Conservation (phyloP, 2,329 filamentous ascomycete species). For the Grosmannia serpens region DNA sequence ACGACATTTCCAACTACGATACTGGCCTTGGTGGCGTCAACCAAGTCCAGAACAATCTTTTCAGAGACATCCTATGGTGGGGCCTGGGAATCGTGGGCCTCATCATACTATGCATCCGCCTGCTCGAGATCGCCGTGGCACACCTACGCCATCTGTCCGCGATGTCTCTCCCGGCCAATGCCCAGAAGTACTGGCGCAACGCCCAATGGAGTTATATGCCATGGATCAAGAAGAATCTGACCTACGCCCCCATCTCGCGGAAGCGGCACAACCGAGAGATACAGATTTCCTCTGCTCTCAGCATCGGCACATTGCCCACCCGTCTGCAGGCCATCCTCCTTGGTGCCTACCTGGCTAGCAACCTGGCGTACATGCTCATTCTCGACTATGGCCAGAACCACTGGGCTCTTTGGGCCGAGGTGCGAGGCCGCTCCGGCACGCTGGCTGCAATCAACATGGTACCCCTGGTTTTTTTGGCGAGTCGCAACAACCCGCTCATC, state of each 20-base stretch:
- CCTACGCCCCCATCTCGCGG: conserved; percentile 51
- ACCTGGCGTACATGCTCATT: conserved; percentile 49
- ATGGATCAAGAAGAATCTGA: conserved; percentile 47
- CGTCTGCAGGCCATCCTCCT: conserved; percentile 50
- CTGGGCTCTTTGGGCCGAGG: conserved; percentile 61
- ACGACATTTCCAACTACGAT: conserved; percentile 39
- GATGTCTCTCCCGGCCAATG: conserved; percentile 39
- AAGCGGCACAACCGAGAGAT: conserved; percentile 53
- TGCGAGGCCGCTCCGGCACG: conserved; percentile 76
- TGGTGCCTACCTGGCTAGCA: conserved; percentile 45
- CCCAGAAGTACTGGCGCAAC: conserved; percentile 47
- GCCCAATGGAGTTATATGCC: conserved; percentile 51
- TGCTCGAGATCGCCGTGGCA: conserved; percentile 41
- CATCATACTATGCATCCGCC: conserved; percentile 39
- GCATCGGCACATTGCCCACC: conserved; percentile 52
- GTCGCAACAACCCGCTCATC: conserved; percentile 90
- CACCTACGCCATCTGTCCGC: conserved; percentile 47
- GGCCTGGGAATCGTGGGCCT: conserved; percentile 45
- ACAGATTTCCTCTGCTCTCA: conserved; percentile 28
- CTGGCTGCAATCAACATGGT: conserved; percentile 85
- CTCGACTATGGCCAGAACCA: conserved; percentile 49
- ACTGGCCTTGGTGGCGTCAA: conserved; percentile 49
- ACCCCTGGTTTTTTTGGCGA: conserved; percentile 76
- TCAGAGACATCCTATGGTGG: conserved; percentile 49
- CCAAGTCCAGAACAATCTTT: conserved; percentile 43